These are phyloP conservation scores for Daldinia loculata DNA, from an alignment of 495 filamentous ascomycete genomes.

Conservation along the genomic window DNA sequence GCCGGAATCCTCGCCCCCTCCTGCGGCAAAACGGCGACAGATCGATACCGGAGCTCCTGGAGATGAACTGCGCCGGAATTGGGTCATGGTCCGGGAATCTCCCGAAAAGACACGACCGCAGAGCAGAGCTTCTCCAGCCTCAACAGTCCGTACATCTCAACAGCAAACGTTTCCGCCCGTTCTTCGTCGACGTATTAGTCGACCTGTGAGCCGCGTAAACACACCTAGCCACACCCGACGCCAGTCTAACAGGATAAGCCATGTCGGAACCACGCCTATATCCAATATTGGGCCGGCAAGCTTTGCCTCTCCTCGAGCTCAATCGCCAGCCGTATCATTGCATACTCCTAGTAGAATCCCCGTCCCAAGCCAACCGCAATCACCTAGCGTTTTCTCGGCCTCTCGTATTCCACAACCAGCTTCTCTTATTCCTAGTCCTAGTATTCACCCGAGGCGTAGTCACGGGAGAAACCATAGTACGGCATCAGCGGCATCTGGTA, in stretches of 20 bases:
- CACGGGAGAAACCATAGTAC: conserved; percentile 51
- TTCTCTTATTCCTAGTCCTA: conserved; percentile 47
- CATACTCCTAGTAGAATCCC: conserved; percentile 54
- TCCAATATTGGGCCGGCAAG: conserved; percentile 58
- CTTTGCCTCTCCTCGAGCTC: conserved; percentile 59
- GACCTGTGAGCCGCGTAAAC: conserved; percentile 50
- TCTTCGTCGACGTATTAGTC: conserved; percentile 48
- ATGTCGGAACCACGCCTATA: conserved; percentile 56
- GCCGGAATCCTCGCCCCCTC: conserved; percentile 56
- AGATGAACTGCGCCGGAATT: conserved; percentile 70
- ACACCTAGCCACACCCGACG: conserved; percentile 38
- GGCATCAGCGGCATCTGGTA: conserved; percentile 43
- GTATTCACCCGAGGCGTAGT: conserved; percentile 26
- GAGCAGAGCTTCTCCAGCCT: conserved; percentile 34
- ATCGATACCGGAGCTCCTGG: conserved; percentile 48
- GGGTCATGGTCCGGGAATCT: conserved; percentile 75
- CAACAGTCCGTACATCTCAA: conserved; percentile 16
- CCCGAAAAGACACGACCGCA: conserved; percentile 30
- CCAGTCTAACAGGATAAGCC: conserved; percentile 51
- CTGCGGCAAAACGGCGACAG: conserved; percentile 62
- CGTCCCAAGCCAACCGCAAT: conserved; percentile 43
- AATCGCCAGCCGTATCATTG: conserved; percentile 32
- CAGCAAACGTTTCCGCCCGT: conserved; percentile 33
- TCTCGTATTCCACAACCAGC: conserved; percentile 38
- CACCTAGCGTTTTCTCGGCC: conserved; percentile 26